These are phyloP conservation scores for Escallonia rubra DNA, from an alignment of 129 eudicot species.

Conservation along the genomic window DNA sequence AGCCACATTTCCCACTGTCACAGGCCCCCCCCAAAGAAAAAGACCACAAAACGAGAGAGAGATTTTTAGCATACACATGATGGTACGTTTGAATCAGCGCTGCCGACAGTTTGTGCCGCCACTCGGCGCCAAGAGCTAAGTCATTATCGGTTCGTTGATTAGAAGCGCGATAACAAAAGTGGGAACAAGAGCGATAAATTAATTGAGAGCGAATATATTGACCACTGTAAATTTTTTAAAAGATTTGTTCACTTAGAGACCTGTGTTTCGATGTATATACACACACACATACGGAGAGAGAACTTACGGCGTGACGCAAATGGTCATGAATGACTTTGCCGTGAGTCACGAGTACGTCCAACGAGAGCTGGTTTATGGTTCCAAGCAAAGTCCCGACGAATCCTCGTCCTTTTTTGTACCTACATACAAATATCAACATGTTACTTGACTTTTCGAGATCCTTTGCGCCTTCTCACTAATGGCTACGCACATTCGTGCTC, in stretches of 20 bases:
- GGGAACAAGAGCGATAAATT: too few species aligned
- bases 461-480: too few species aligned
- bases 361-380: slow-evolving; percentile 12
- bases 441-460: too few species aligned
- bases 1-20: slow-evolving; percentile 75
- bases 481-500: too few species aligned
- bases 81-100: not conserved
- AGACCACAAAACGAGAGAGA: not conserved
- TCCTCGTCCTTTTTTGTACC: slow-evolving; percentile 4
- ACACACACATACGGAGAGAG: not conserved
- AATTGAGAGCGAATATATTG: too few species aligned
- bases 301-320: slow-evolving; percentile 26
- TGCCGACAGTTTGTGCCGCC: not conserved
- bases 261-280: too few species aligned
- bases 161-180: too few species aligned
- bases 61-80: not conserved
- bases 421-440: not conserved
- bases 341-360: not conserved
- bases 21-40: not conserved
- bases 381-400: slow-evolving; percentile 5
- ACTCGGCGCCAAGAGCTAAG: not conserved
- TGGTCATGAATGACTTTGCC: slow-evolving; percentile 13
- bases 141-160: too few species aligned
- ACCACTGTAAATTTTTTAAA: too few species aligned
- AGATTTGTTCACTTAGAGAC: too few species aligned